These are phyloP conservation scores for Mucor ambiguus DNA, from an alignment of 371 early-diverging fungal species.

Conservation along the genomic window DNA sequence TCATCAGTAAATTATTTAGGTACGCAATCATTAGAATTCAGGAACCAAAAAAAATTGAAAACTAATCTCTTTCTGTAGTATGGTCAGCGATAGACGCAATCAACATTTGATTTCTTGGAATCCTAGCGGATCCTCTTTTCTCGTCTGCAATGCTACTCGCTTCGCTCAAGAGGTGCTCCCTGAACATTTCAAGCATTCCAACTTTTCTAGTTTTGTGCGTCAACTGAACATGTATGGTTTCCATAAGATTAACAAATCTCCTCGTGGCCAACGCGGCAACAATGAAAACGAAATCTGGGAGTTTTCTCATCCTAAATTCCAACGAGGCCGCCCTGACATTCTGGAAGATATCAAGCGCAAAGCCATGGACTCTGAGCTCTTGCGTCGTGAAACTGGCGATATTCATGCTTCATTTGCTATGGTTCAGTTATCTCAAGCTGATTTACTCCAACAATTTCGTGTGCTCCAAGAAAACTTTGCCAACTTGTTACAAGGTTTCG, in stretches of 20 bases:
- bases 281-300: slow-evolving; percentile 67
- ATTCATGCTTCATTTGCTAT: slow-evolving; percentile 66
- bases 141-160: slow-evolving; percentile 82
- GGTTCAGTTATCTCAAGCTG: slow-evolving; percentile 67
- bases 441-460: slow-evolving; percentile 63
- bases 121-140: slow-evolving; percentile 80
- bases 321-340: slow-evolving; percentile 47
- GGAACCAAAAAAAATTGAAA: neutral
- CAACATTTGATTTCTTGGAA: slow-evolving; percentile 84
- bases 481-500: slow-evolving; percentile 66
- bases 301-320: slow-evolving; percentile 50
- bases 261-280: slow-evolving; percentile 66
- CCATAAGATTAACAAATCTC: slow-evolving; percentile 66
- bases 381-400: slow-evolving; percentile 71
- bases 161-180: slow-evolving; percentile 83
- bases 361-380: slow-evolving; percentile 72
- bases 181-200: slow-evolving; percentile 76
- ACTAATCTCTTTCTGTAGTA: slow-evolving; percentile 40
- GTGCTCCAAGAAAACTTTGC: slow-evolving; percentile 64
- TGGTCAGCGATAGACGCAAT: slow-evolving; percentile 74
- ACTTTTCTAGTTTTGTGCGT: slow-evolving; percentile 32
- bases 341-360: slow-evolving; percentile 50
- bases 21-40: slow-evolving; percentile 8
- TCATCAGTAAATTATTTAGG: slow-evolving; percentile 28
- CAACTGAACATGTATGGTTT: slow-evolving; percentile 83